These are phyloP conservation scores for Trypanosoma avium DNA, from an alignment of 208 protist species.

Conservation along the genomic window DNA sequence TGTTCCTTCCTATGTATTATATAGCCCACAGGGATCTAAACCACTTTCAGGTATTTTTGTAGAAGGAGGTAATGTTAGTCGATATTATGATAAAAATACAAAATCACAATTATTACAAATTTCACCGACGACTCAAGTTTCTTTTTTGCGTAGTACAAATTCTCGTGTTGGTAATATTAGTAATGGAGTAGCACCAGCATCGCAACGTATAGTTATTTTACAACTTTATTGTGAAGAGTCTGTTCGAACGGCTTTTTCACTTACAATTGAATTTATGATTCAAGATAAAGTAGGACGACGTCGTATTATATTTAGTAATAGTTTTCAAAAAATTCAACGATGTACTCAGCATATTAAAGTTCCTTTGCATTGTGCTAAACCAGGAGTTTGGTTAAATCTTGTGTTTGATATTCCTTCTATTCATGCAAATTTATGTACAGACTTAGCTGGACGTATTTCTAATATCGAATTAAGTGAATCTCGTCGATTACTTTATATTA, in stretches of 20 bases:
- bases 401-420: constrained; percentile 55
- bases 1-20: constrained; percentile 54
- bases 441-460: constrained; percentile 5
- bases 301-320: constrained; percentile 47
- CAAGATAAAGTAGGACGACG: constrained; percentile 33
- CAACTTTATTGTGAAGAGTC: constrained; percentile 53
- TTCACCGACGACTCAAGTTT: constrained; percentile 36
- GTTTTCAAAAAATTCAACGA: constrained; percentile 29
- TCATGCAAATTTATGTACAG: constrained; percentile 26
- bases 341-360: constrained; percentile 63
- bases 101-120: constrained; percentile 79
- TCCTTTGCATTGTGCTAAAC: constrained; percentile 45
- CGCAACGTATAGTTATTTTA: constrained; percentile 45
- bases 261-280: constrained; percentile 30
- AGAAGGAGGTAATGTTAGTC: constrained; percentile 25
- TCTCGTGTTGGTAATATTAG: neutral
- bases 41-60: constrained; percentile 59
- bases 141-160: constrained; percentile 39
- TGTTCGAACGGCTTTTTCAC: constrained; percentile 11
- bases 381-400: constrained; percentile 66
- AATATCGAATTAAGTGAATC: constrained; percentile 28
- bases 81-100: constrained; percentile 64
- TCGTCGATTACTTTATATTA: constrained; percentile 26
- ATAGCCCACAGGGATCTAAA: constrained; percentile 73
- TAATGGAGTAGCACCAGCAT: constrained; percentile 1